Evolutionary conservation across 148 eudicot genomes (phyloP), one percentile per base, ranked within the genome.

Genomic region (Dysphania ambrosioides): DNA sequence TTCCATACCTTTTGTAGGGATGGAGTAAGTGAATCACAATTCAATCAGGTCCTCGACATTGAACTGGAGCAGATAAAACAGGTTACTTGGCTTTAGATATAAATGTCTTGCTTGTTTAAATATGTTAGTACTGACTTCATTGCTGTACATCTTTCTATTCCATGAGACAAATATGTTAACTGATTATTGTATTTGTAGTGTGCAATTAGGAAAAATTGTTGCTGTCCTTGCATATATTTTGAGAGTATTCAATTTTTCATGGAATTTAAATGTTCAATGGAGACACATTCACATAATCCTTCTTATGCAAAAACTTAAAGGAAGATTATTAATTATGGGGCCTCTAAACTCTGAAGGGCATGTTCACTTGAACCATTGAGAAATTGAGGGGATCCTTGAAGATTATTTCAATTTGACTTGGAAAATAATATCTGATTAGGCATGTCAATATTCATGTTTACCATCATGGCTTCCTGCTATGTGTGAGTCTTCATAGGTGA

Each of bases 11-110:
- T 57, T 73, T 64, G 42, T 66, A 95, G 98, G 88, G 97, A 95
- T 82, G 98, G 98, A 34, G 93, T 95, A 47, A 82, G 97, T 63
- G 93, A 90, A 77, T 85, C 93, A 38, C 98, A 95, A 69, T 95
- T 95, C 77, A 75, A 75, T 56, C 90, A 95, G 82, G 96, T 92
- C 47, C 85, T 95, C 31, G 86, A 86, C 76, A 42, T 82, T 80
- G 98, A 95, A 82, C 83, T 95, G 77, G 90, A 88, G 82, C 98
- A 95, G 78, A 89, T 92, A 61, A 89, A 87, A 47, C 88, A 95
- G 97, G 98, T 91, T 82, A 29, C 72, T 76, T 63, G 23, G 18
- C 73, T 72, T 53, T 32, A 26, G 24, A 74, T 41, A 36, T 64
- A 30, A 4, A 19, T 1, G 15, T 23, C 32, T 49, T 81, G n/a